Evolutionary conservation across 1,284 basidiomycete genomes (phyloP), one percentile per base, ranked within the genome.

Genomic region (Phylloboletellus chloephorus): DNA sequence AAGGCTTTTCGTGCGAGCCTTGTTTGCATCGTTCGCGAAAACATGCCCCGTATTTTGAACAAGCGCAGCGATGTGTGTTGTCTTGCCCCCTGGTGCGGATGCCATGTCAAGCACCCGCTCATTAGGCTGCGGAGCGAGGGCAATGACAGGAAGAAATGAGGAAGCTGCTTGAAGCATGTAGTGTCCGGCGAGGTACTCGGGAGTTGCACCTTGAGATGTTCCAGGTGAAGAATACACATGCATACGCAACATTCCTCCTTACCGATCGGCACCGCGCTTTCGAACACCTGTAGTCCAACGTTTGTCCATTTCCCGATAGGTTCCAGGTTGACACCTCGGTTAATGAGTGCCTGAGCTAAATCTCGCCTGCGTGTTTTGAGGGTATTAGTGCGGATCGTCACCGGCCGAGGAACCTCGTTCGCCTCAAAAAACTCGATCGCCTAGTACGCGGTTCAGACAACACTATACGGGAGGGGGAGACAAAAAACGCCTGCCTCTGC

Each of bases 141-240:
- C 92, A 52, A 98, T 94, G 54, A 98, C 95, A 31, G 96, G 96
- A n/a, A 99, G 75, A 76, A 99, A 98, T 1, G 94, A 98, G 5
- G 93, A 96, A 4, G 96, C 96, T 4, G 96, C 92, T 71, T 99
- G 96, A 13, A 98, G 86, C 90, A 99, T 98, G 70, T 99, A 99
- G 63, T 99, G 94, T 3, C 96, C 96, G 0, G 95, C 93, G 25
- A 99, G 82, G 65, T 99, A 99, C 68, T 99, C 96, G 5, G 96
- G 96, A 3, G 96, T 98, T 4, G 96, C 96, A 60, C 82, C 79
- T 79, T 41, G 16, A 41, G 25, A 29, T 39, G 24, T 29, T 21
- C 33, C 11, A 34, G 29, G 31, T 40, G 32, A 43, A 36, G n/a
- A n/a, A n/a, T n/a, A 38, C 22, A 40, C 19, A 15, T n/a, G 17